Conservation (phyloP, 169 alveolate genomes). For the Perkinsus marinus region DNA sequence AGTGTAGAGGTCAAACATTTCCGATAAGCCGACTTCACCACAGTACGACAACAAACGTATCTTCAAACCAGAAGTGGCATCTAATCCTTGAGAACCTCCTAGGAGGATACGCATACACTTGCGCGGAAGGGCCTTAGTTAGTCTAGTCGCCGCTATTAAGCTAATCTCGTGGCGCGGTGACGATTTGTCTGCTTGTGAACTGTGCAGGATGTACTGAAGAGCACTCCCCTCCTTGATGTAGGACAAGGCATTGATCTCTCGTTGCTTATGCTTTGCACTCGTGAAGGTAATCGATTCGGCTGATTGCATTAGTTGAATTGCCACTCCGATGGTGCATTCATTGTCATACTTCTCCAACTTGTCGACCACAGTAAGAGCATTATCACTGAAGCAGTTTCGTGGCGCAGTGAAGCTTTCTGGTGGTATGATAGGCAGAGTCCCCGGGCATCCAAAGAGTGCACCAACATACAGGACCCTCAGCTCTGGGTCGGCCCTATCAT, state of each 20-base stretch:
- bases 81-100: not conserved
- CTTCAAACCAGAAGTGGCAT: not conserved
- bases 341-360: not conserved
- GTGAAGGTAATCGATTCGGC: not conserved
- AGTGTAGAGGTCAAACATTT: not conserved
- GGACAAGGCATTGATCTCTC: not conserved
- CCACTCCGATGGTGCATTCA: not conserved
- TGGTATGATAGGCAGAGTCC: not conserved
- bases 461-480: not conserved
- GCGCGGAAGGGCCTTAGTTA: not conserved
- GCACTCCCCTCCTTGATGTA: not conserved
- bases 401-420: not conserved
- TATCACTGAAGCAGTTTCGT: not conserved
- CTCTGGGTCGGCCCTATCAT: not conserved
- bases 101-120: not conserved
- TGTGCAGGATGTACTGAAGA: not conserved
- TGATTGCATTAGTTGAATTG: not conserved
- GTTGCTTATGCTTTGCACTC: not conserved
- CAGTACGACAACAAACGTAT: not conserved
- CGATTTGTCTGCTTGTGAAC: not conserved
- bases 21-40: not conserved
- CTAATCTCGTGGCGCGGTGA: not conserved
- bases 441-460: not conserved
- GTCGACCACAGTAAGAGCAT: not conserved
- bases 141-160: not conserved